Percentiles rank a stretch among this genome's conserved stretches.
Evolutionary conservation across 148 eudicot genomes (phyloP).

Genomic region (Hydrangea macrophylla): DNA sequence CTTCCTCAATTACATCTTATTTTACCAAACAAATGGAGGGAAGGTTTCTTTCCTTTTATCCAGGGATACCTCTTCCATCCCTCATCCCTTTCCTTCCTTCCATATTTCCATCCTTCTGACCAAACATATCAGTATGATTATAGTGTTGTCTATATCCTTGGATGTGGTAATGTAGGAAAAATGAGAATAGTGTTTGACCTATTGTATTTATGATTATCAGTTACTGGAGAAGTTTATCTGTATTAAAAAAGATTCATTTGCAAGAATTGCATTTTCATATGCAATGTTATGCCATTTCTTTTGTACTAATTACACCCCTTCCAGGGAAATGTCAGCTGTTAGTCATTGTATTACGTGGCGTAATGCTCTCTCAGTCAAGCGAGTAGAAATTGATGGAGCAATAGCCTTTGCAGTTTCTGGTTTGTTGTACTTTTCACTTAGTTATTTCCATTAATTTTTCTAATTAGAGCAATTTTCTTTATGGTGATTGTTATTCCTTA

Average conservation of each 20-base stretch:
- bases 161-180: not conserved
- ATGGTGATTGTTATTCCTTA: not conserved
- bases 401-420: constrained; percentile 86
- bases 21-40: too few species aligned
- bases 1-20: too few species aligned
- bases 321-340: constrained; percentile 88
- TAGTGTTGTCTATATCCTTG: not conserved
- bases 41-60: too few species aligned
- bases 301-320: constrained; percentile 7
- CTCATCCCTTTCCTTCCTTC: too few species aligned
- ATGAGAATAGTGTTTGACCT: not conserved
- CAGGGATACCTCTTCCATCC: too few species aligned
- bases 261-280: not conserved
- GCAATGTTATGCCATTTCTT: not conserved
- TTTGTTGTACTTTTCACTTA: constrained; percentile 23
- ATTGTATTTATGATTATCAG: not conserved
- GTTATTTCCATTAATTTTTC: not conserved
- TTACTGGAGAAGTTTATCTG: not conserved
- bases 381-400: constrained; percentile 75
- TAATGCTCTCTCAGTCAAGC: constrained; percentile 57
- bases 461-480: not conserved
- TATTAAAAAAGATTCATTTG: not conserved
- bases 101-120: not conserved
- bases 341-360: constrained; percentile 82
- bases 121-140: not conserved